phyloP scores from a whole-genome alignment of 2,329 filamentous ascomycete genomes.

The Rhexocercosporidium sp. region DNA sequence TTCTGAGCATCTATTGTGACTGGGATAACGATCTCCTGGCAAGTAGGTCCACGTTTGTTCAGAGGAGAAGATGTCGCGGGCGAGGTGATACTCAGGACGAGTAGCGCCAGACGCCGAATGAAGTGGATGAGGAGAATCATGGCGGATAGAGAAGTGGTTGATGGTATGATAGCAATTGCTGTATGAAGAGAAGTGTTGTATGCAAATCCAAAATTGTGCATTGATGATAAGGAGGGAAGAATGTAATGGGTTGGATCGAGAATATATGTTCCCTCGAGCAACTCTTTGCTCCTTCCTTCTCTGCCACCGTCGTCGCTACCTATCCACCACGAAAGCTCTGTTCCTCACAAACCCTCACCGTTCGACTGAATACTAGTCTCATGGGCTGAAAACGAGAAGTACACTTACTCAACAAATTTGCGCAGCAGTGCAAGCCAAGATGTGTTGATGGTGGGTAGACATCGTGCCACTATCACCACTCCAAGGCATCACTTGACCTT shows the following conservation, averaged over 20 bases:
- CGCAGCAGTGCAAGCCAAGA: background rate
- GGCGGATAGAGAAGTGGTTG: background rate
- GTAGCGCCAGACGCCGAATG: background rate
- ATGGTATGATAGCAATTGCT: slow-evolving; percentile 11
- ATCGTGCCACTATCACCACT: background rate
- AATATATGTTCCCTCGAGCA: background rate
- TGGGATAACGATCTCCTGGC: slow-evolving; percentile 20
- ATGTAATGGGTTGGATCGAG: background rate
- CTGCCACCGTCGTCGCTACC: background rate
- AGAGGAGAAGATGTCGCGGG: background rate
- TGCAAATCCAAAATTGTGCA: slow-evolving; percentile 15
- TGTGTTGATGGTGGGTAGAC: background rate
- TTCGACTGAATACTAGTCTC: no score
- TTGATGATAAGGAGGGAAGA: slow-evolving; percentile 1
- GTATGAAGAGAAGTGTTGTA: slow-evolving; percentile 11
- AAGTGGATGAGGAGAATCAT: slow-evolving; percentile 1
- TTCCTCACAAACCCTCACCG: background rate
- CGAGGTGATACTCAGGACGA: background rate
- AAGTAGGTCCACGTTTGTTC: slow-evolving; percentile 14
- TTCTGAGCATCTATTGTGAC: slow-evolving; percentile 22
- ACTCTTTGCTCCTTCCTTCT: slow-evolving; percentile 3
- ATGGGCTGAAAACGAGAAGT: background rate
- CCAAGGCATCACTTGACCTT: background rate
- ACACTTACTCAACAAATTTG: background rate
- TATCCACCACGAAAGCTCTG: background rate